Conservation (phyloP, 2,329 filamentous ascomycete species). For the Elsinoe arachidis region DNA sequence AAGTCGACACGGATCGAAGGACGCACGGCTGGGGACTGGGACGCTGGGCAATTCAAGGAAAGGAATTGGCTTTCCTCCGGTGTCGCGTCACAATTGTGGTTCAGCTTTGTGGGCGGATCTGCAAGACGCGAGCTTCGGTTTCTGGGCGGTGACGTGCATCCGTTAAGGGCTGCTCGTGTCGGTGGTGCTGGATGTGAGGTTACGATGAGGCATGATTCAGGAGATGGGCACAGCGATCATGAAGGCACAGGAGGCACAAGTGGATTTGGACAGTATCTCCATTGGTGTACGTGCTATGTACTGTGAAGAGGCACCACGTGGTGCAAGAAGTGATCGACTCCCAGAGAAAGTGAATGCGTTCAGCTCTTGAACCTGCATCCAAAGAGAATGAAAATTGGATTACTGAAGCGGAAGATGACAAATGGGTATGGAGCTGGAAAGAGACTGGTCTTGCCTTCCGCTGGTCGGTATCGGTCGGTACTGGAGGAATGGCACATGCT, state of each 20-base stretch:
- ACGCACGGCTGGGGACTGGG: not conserved
- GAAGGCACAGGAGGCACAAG: not conserved
- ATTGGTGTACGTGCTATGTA: not conserved
- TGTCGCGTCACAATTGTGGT: not conserved
- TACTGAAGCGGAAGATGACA: not conserved
- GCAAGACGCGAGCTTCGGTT: not conserved
- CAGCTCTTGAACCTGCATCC: constrained; percentile 11
- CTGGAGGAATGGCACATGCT: not conserved
- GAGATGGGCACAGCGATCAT: not conserved
- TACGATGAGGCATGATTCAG: not conserved
- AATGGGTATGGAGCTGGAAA: not conserved
- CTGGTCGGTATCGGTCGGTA: not conserved
- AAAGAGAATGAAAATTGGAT: not conserved
- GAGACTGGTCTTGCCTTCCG: not conserved
- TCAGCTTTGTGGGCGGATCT: not conserved
- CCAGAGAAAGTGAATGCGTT: not conserved
- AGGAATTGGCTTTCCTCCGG: not conserved
- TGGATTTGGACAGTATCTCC: not conserved
- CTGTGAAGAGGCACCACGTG: not conserved
- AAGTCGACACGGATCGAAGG: no score
- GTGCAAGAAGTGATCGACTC: not conserved
- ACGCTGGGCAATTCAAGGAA: not conserved
- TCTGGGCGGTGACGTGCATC: not conserved
- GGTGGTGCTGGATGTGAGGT: not conserved
- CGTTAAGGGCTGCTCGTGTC: not conserved